Conservation (phyloP, 495 filamentous ascomycete species). For the Penicillium goetzii region DNA sequence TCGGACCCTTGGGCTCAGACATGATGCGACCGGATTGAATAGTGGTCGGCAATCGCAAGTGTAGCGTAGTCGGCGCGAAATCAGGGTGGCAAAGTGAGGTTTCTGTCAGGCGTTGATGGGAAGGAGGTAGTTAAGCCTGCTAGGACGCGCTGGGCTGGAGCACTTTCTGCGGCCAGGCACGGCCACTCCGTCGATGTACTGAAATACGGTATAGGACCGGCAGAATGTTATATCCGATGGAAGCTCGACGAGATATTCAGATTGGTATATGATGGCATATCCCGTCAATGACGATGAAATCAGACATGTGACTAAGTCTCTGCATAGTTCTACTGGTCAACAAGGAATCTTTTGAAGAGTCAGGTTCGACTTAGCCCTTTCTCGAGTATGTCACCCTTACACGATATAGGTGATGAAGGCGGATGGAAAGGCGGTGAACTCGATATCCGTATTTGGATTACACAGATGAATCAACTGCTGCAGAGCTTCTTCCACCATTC, state of each 20-base stretch:
- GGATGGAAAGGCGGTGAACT: constrained; percentile 1
- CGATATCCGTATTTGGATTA: constrained; percentile 21
- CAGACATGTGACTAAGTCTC: background rate
- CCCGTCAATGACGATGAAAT: too few species aligned
- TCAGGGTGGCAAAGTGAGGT: background rate
- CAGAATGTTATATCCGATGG: background rate
- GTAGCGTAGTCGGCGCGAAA: background rate
- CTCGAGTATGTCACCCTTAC: background rate
- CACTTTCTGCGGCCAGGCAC: background rate
- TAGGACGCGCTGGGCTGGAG: background rate
- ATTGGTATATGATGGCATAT: background rate
- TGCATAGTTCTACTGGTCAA: too few species aligned
- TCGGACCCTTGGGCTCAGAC: constrained; percentile 46
- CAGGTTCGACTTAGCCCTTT: background rate
- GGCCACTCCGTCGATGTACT: background rate
- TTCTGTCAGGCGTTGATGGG: background rate
- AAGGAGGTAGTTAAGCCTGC: background rate
- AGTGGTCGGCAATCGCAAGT: background rate
- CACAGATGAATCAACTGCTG: background rate
- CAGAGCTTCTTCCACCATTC: constrained; percentile 3
- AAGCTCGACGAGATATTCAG: background rate
- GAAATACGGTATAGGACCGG: background rate
- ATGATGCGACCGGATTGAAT: constrained; percentile 25
- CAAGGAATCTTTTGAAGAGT: background rate
- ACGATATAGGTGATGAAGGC: background rate